Percentiles rank a stretch among this genome's conserved stretches.
Evolutionary conservation across 768 basidiomycete species (phyloP).

Genomic region (Rhodotorula kratochvilovae): DNA sequence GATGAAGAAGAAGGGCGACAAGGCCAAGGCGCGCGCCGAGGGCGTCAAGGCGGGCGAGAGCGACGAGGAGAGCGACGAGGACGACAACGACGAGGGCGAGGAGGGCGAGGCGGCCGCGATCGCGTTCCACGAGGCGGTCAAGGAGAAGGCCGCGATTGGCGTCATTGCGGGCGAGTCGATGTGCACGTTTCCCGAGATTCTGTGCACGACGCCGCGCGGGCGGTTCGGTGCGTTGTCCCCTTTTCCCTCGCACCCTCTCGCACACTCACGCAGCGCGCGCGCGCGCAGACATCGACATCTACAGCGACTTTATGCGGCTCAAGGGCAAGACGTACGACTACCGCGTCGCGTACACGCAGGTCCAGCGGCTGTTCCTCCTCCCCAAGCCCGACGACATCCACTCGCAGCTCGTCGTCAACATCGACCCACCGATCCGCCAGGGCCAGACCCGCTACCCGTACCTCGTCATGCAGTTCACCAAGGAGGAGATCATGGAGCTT

Average conservation of each 20-base stretch:
- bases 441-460: conserved; percentile 98
- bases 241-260: not conserved
- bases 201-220: conserved; percentile 75
- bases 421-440: conserved; percentile 90
- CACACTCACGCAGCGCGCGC: conserved; percentile 49
- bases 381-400: conserved; percentile 91
- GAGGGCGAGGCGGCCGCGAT: conserved; percentile 63
- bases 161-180: conserved; percentile 87
- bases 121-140: conserved; percentile 91
- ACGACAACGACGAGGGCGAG: conserved; percentile 41
- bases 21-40: conserved; percentile 38
- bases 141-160: conserved; percentile 91
- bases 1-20: conserved; percentile 59
- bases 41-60: conserved; percentile 51
- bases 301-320: conserved; percentile 82
- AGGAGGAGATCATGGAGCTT: conserved; percentile 93
- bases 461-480: conserved; percentile 94
- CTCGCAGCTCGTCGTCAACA: conserved; percentile 87
- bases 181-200: conserved; percentile 88
- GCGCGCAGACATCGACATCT: conserved; percentile 87
- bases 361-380: conserved; percentile 81
- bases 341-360: conserved; percentile 84
- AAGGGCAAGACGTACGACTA: conserved; percentile 99
- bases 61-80: conserved; percentile 53
- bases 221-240: conserved; percentile 37